A percentile compares a stretch with the other conserved stretches of the same genome.
phyloP scores from a whole-genome alignment of 257 asterid species.

The Jacaranda mimosifolia region DNA sequence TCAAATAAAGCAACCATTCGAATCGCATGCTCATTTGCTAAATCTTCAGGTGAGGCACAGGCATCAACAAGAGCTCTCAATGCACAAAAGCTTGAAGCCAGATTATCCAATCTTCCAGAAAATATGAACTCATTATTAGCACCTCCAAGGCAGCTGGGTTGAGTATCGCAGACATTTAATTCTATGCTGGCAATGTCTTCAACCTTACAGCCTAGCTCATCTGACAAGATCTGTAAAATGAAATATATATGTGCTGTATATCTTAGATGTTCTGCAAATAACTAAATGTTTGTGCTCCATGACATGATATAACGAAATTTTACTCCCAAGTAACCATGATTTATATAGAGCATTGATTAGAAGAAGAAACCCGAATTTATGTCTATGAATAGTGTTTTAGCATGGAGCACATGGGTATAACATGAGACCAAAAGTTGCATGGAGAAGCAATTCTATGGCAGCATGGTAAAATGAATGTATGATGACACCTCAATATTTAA shows the following conservation, averaged over 20 bases:
- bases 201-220: conserved; percentile 85
- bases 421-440: conserved; percentile 23
- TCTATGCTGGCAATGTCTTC: conserved; percentile 84
- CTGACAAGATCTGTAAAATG: conserved; percentile 81
- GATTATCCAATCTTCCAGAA: conserved; percentile 98
- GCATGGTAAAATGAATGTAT: conserved; percentile 7
- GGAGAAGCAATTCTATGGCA: conserved; percentile 10
- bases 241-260: conserved; percentile 16
- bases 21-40: conserved; percentile 76
- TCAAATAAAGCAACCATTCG: conserved; percentile 97
- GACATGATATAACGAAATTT: not conserved
- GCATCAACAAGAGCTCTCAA: conserved; percentile 95
- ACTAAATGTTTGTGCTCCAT: not conserved
- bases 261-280: conserved; percentile 12
- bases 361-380: conserved; percentile 1
- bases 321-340: too few species aligned
- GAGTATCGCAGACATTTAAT: conserved; percentile 94
- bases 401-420: conserved; percentile 13
- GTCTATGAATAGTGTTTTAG: conserved; percentile 13
- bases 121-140: conserved; percentile 92
- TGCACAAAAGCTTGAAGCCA: conserved; percentile 97
- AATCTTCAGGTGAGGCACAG: conserved; percentile 69
- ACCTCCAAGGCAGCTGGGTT: conserved; percentile 99
- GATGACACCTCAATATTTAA: conserved; percentile 7
- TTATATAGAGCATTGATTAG: not conserved